Base-by-base conservation (phyloP, 176 grass and related monocot species). In the Carex scoparia region DNA sequence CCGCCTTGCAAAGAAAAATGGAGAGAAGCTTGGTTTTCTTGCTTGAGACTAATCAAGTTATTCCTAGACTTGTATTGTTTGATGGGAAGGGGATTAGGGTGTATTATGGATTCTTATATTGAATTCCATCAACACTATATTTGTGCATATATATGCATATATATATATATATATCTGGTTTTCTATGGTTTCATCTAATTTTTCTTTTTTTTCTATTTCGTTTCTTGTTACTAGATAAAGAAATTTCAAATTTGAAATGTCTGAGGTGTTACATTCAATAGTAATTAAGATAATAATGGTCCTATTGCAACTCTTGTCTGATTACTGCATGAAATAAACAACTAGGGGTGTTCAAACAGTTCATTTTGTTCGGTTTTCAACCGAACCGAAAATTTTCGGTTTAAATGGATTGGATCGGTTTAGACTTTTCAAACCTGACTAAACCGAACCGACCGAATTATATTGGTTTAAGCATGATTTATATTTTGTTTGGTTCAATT, bases 21-120 rank as follows among this genome's bases (percentile, higher is more conserved):
- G 96, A 14, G 96, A 99, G 83, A 99, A 94, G 87, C 93, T 99
- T 66, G 93, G 93, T 35, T 99, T 99, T 86, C 91, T 99, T 59
- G 96, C 92, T 64, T 97, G 80, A 94, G 42, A 65, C n/a, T 53
- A 57, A 10, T 27, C 30, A 51, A 83, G 40, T 56, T 83, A 44
- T 63, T 55, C 61, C 81, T 51, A 30, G 48, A 83, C 14, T 82
- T 18, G 80, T 65, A 56, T 37, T 83, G 27, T 83, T 83, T 53
- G 37, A 54, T 83, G 63, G 69, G 81, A 83, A 60, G 76, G 76
- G 62, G 62, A 37, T 6, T 46, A 40, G 4, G 60, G 46, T 82
- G 38, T 65, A 82, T 60, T 82, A 37, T 60, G 53, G 32, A 5
- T 82, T 65, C 19, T 75, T 60, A 82, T 14, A 82, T 14, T 49